These are phyloP conservation scores for Neurospora hispaniola DNA, from an alignment of 495 filamentous ascomycete genomes.

Conservation along the genomic window DNA sequence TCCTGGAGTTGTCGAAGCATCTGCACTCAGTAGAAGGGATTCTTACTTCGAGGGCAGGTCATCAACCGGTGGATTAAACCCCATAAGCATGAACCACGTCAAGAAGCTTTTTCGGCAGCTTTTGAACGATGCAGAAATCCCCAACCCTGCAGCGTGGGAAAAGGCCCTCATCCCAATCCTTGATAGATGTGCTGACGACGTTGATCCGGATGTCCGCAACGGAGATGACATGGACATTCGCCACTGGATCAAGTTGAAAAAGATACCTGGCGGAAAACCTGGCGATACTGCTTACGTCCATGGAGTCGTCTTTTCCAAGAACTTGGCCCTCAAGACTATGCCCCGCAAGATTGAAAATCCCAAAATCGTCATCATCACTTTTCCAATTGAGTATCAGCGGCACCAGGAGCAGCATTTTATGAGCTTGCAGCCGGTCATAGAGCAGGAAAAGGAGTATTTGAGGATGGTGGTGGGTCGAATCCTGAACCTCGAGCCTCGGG, in stretches of 20 bases:
- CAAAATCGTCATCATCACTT: slow-evolving; percentile 84
- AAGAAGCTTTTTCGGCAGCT: slow-evolving; percentile 74
- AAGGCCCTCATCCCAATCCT: slow-evolving; percentile 85
- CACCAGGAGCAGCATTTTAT: slow-evolving; percentile 91
- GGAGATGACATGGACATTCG: slow-evolving; percentile 96
- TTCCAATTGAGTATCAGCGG: slow-evolving; percentile 91
- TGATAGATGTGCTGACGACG: slow-evolving; percentile 83
- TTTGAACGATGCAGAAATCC: slow-evolving; percentile 62
- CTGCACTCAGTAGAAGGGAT: slow-evolving; percentile 66
- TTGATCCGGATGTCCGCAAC: slow-evolving; percentile 79
- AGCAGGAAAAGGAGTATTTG: slow-evolving; percentile 91
- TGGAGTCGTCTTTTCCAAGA: slow-evolving; percentile 94
- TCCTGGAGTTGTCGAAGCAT: slow-evolving; percentile 26
- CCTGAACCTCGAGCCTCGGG: slow-evolving; percentile 65
- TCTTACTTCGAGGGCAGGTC: slow-evolving; percentile 71
- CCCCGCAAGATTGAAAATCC: slow-evolving; percentile 72
- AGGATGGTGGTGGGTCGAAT: slow-evolving; percentile 91
- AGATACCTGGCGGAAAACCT: slow-evolving; percentile 80
- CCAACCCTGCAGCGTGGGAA: slow-evolving; percentile 71
- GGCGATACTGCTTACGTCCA: slow-evolving; percentile 91
- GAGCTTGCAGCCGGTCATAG: slow-evolving; percentile 94
- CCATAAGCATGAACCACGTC: slow-evolving; percentile 79
- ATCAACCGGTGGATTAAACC: slow-evolving; percentile 71
- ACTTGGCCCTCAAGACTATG: slow-evolving; percentile 93
- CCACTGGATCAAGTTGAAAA: slow-evolving; percentile 98